Evolutionary conservation across 1,284 basidiomycete species (phyloP).

Genomic region (Mycosarcoma mackinlayi): DNA sequence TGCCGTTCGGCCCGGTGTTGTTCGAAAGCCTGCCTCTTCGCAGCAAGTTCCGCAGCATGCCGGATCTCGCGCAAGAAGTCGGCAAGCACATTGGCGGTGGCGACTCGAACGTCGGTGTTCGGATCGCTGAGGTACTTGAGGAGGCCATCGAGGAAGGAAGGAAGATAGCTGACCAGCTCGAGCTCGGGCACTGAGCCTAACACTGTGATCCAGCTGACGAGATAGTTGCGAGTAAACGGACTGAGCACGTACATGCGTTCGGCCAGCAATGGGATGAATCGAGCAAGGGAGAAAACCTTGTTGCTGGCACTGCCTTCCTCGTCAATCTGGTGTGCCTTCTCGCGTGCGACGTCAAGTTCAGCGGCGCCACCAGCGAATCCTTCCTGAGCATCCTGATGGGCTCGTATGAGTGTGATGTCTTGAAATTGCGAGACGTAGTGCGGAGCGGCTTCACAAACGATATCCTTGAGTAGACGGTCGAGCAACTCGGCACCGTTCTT

Average conservation of each 20-base stretch:
- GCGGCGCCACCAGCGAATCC: constrained; percentile 52
- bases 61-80: constrained; percentile 87
- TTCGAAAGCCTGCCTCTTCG: constrained; percentile 34
- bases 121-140: constrained; percentile 92
- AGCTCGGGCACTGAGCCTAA: constrained; percentile 96
- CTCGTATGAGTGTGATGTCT: constrained; percentile 70
- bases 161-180: constrained; percentile 91
- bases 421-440: constrained; percentile 91
- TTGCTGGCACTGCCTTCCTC: constrained; percentile 50
- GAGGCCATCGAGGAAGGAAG: constrained; percentile 92
- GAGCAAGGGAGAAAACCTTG: constrained; percentile 84
- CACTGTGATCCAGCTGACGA: constrained; percentile 95
- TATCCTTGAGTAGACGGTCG: constrained; percentile 95
- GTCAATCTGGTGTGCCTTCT: constrained; percentile 59
- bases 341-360: constrained; percentile 63
- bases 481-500: constrained; percentile 99
- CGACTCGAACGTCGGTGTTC: constrained; percentile 89
- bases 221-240: constrained; percentile 94
- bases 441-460: constrained; percentile 95
- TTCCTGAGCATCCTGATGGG: constrained; percentile 73
- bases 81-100: constrained; percentile 89
- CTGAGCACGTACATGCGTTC: constrained; percentile 95
- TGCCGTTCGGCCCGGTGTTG: constrained; percentile 29
- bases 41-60: constrained; percentile 55
- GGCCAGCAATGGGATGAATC: constrained; percentile 91